These are phyloP conservation scores for Aspergillus quadrilineatus DNA, from an alignment of 2,329 filamentous ascomycete genomes.

Conservation along the genomic window DNA sequence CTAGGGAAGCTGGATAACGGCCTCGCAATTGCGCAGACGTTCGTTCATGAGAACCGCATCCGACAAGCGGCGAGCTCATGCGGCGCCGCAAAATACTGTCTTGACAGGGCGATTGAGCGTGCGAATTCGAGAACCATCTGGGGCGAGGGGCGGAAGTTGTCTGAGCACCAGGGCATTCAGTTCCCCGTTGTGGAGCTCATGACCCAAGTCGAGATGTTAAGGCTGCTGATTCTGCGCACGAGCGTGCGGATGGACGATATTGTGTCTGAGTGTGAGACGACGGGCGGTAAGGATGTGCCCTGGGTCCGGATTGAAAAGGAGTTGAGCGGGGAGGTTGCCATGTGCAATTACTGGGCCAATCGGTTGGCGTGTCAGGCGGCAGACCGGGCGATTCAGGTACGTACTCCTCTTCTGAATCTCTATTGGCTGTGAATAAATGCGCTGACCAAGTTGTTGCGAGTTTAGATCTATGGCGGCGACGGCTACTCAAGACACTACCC, in stretches of 20 bases:
- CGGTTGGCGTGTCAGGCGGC: constrained; percentile 60
- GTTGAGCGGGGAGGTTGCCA: constrained; percentile 62
- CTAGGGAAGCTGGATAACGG: constrained; percentile 56
- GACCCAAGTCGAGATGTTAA: constrained; percentile 63
- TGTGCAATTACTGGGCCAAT: constrained; percentile 68
- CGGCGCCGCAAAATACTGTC: constrained; percentile 56
- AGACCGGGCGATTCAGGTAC: constrained; percentile 60
- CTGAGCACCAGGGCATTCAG: constrained; percentile 61
- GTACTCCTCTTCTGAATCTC: background rate
- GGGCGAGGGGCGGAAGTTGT: constrained; percentile 25
- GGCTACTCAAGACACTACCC: constrained; percentile 60
- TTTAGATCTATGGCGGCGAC: constrained; percentile 55
- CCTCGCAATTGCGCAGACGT: constrained; percentile 62
- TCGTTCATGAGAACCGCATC: constrained; percentile 65
- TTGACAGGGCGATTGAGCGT: constrained; percentile 58
- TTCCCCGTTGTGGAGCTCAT: constrained; percentile 63
- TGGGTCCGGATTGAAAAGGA: constrained; percentile 57
- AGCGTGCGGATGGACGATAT: constrained; percentile 60
- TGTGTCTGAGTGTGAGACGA: constrained; percentile 32
- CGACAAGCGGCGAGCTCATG: constrained; percentile 59
- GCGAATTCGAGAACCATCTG: constrained; percentile 50
- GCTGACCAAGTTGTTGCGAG: background rate
- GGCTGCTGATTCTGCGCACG: constrained; percentile 61
- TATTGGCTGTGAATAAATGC: background rate
- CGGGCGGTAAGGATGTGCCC: constrained; percentile 15